Percentiles rank a stretch among this genome's conserved stretches.
phyloP scores from a whole-genome alignment of 1,139 yeast species.

The Protomyces inouyei region DNA sequence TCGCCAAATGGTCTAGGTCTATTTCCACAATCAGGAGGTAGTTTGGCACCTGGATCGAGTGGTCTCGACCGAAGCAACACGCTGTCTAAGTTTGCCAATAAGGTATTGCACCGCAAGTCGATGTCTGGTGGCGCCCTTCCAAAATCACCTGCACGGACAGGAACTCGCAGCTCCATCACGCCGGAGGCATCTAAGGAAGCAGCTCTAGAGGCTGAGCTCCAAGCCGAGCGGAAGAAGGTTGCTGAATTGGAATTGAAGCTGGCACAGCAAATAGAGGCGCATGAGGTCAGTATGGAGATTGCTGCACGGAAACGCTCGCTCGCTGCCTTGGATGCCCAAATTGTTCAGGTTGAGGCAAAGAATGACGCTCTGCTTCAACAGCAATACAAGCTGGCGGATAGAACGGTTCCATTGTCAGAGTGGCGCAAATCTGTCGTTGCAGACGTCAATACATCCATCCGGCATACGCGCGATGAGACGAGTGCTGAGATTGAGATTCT shows the following conservation, averaged over 20 bases:
- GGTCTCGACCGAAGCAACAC: conserved; percentile 14
- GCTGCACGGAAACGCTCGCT: conserved; percentile 5
- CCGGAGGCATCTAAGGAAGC: conserved; percentile 5
- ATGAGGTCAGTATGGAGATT: background rate
- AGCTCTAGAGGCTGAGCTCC: conserved; percentile 3
- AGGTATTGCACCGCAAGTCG: conserved; percentile 15
- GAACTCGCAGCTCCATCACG: background rate
- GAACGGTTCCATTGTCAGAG: conserved; percentile 10
- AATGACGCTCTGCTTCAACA: conserved; percentile 16
- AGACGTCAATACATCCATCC: conserved; percentile 36
- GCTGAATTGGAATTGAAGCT: conserved; percentile 1
- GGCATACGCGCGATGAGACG: conserved; percentile 35
- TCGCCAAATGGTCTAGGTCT: background rate
- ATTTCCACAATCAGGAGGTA: conserved; percentile 4
- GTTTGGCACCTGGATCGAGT: background rate
- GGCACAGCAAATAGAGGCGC: background rate
- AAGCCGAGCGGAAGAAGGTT: background rate
- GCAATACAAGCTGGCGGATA: conserved; percentile 9
- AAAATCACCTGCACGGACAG: background rate
- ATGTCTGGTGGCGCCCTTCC: conserved; percentile 18
- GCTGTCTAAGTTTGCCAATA: conserved; percentile 7
- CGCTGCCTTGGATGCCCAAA: conserved; percentile 7
- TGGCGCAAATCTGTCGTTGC: conserved; percentile 26
- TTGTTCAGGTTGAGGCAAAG: conserved; percentile 12
- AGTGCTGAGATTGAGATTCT: conserved; percentile 40